phyloP scores from a whole-genome alignment of 2,329 filamentous ascomycete species.

The Cladophialophora exuberans region DNA sequence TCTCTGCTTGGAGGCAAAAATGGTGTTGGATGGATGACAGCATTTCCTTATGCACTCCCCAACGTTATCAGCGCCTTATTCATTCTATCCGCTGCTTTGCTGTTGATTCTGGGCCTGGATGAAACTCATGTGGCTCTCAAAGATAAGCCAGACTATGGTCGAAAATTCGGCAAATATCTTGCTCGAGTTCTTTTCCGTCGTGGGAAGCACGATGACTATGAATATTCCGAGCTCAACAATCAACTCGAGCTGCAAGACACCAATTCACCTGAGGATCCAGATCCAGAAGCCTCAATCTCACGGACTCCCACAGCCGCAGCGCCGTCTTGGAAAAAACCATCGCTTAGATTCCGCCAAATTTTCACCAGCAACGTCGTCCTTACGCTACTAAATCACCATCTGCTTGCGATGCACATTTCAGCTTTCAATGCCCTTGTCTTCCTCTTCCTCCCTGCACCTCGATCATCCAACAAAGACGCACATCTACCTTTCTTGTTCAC shows the following conservation, averaged over 20 bases:
- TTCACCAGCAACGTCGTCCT: slow-evolving; percentile 60
- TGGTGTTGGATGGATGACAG: slow-evolving; percentile 66
- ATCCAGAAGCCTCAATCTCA: slow-evolving; percentile 36
- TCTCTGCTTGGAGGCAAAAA: slow-evolving; percentile 59
- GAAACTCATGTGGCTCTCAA: slow-evolving; percentile 54
- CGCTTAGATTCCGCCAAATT: slow-evolving; percentile 50
- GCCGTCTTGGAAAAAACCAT: slow-evolving; percentile 2
- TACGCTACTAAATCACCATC: slow-evolving; percentile 65
- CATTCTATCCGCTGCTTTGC: slow-evolving; percentile 57
- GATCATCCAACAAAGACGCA: slow-evolving; percentile 43
- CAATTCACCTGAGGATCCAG: slow-evolving; percentile 4
- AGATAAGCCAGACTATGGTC: slow-evolving; percentile 46
- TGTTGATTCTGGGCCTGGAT: slow-evolving; percentile 67
- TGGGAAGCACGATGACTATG: slow-evolving; percentile 5
- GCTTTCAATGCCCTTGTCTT: slow-evolving; percentile 78
- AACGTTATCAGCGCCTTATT: slow-evolving; percentile 68
- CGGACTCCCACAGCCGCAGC: slow-evolving; percentile 22
- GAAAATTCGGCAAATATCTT: slow-evolving; percentile 43
- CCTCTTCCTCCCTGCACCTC: slow-evolving; percentile 74
- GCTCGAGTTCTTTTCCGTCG: slow-evolving; percentile 35
- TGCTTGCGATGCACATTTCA: slow-evolving; percentile 74
- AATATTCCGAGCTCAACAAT: slow-evolving; percentile 38
- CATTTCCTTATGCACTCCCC: slow-evolving; percentile 71
- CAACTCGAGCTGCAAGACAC: slow-evolving; percentile 32
- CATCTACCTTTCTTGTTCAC: slow-evolving; percentile 57